phyloP scores from a whole-genome alignment of 768 basidiomycete species.

The Boletus rubropictus region DNA sequence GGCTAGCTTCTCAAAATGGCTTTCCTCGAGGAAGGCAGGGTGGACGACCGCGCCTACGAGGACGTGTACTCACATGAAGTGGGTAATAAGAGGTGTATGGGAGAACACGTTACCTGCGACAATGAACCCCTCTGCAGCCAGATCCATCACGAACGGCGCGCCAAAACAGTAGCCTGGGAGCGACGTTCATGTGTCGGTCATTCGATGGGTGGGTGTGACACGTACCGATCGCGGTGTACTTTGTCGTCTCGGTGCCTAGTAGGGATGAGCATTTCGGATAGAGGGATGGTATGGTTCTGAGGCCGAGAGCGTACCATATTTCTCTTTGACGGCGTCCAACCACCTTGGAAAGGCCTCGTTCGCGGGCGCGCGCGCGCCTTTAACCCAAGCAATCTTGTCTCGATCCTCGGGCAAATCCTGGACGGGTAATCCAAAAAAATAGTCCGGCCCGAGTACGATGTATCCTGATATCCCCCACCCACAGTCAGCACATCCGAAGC shows the following conservation, averaged over 20 bases:
- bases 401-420: conserved; percentile 27
- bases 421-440: conserved; percentile 49
- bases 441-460: conserved; percentile 53
- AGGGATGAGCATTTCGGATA: too few species aligned
- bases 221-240: conserved; percentile 42
- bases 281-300: not conserved
- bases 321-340: conserved; percentile 44
- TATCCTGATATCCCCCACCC: conserved; percentile 36
- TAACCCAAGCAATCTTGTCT: conserved; percentile 39
- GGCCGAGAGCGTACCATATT: conserved; percentile 35
- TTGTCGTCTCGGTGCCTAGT: conserved; percentile 29
- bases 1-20: conserved; percentile 44
- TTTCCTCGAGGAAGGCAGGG: conserved; percentile 46
- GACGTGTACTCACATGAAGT: not conserved
- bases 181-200: too few species aligned
- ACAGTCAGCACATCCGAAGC: not conserved
- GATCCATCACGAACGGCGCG: conserved; percentile 43
- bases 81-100: not conserved
- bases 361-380: conserved; percentile 29
- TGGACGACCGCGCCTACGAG: conserved; percentile 45
- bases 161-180: conserved; percentile 52
- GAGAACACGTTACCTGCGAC: conserved; percentile 35
- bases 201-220: not conserved
- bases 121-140: conserved; percentile 38
- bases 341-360: conserved; percentile 40